A percentile compares a stretch with the other conserved stretches of the same genome.
Evolutionary conservation across 2,329 filamentous ascomycete species (phyloP).

Genomic region (Fusarium beomiforme): DNA sequence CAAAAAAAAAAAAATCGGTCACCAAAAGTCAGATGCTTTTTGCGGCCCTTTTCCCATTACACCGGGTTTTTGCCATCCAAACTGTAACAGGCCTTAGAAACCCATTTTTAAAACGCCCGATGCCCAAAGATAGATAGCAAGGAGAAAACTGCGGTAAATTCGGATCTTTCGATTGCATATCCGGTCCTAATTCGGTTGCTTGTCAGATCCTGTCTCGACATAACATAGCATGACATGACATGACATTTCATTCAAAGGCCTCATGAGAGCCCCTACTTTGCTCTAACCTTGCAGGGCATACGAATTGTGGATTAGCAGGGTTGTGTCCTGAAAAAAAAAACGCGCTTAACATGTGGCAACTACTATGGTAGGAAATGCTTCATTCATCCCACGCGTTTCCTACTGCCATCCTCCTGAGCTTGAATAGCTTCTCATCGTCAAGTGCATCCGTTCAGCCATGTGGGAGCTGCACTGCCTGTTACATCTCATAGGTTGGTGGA

Average conservation of each 20-base stretch:
- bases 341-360: background rate
- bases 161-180: conserved; percentile 22
- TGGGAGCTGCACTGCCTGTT: conserved; percentile 18
- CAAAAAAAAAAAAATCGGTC: background rate
- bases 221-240: conserved; percentile 7
- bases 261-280: conserved; percentile 18
- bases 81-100: conserved; percentile 26
- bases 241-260: conserved; percentile 16
- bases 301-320: conserved; percentile 9
- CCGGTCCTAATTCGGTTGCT: conserved; percentile 29
- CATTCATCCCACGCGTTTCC: conserved; percentile 20
- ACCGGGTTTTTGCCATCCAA: conserved; percentile 27
- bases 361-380: conserved; percentile 10
- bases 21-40: conserved; percentile 36
- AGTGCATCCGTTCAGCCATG: conserved; percentile 32
- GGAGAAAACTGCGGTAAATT: conserved; percentile 26
- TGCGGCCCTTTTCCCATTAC: conserved; percentile 35
- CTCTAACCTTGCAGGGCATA: background rate
- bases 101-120: conserved; percentile 27
- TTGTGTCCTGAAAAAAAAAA: background rate
- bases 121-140: conserved; percentile 7
- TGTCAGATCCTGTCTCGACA: conserved; percentile 13
- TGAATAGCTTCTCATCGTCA: conserved; percentile 16
- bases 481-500: conserved; percentile 32
- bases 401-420: conserved; percentile 10